Base-by-base conservation (phyloP, 1,284 basidiomycete species). In the Ceratobasidium sp. region DNA sequence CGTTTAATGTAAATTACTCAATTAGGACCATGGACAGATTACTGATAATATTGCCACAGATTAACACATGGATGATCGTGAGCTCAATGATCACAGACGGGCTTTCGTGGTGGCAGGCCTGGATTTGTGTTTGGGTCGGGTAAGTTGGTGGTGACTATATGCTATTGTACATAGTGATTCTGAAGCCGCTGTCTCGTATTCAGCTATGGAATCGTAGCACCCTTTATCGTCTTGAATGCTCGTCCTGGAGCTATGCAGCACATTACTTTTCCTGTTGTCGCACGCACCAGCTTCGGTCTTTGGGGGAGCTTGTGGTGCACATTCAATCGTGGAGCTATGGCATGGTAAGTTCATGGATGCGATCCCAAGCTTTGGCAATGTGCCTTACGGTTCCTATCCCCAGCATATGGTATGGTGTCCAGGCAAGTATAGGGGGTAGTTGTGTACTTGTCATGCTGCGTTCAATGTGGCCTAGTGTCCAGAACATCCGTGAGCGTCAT, bases 241-340 rank as follows among this genome's bases (percentile, higher is more conserved):
- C 84, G 90, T 27, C 87, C 89, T 1, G 90, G 90, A 56, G 88
- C 89, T 2, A 81, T 89, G n/a, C 87, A 87, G 74, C 89, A 91
- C 75, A 79, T 92, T 74, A 89, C 87, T 7, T 95, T 94, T 77
- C 91, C 91, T 1, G 87, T 91, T 30, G 88, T 92, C 19, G 83
- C 85, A 25, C 56, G 70, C 27, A 59, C 67, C n/a, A 88, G 86
- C 66, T 94, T 93, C 75, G 92, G 92, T 14, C 76, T 92, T n/a
- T 91, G 86, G 79, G 91, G 91, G 13, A 87, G 86, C 57, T 76
- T 92, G 49, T 93, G 92, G 92, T 88, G 89, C 68, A 85, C 89
- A 1, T 87, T 94, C 77, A 91, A 91, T 77, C 83, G 91, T 25
- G 87, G 85, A 39, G 87, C 80, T 6, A 92, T 91, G 87, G 86